These are phyloP conservation scores for Dothiorella sarmentorum DNA, from an alignment of 2,329 filamentous ascomycete species.

Conservation along the genomic window DNA sequence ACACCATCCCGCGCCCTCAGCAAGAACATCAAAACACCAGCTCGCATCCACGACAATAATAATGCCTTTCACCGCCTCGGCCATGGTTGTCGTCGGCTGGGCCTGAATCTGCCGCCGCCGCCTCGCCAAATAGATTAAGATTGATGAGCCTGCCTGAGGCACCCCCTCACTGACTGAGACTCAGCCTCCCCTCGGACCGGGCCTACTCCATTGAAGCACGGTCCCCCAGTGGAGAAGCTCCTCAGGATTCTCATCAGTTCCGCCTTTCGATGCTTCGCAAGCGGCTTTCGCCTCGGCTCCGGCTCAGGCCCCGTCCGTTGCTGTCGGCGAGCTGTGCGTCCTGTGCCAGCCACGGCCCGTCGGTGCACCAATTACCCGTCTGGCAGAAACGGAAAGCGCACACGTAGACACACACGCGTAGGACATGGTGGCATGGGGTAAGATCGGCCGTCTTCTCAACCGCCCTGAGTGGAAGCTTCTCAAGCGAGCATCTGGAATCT, in stretches of 20 bases:
- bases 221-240: slow-evolving; percentile 11
- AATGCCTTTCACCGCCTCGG: not conserved
- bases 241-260: slow-evolving; percentile 13
- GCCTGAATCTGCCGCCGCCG: not conserved
- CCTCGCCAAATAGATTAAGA: slow-evolving; percentile 14
- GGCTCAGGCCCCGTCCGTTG: not conserved
- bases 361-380: not conserved
- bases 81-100: not conserved
- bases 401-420: slow-evolving; percentile 5
- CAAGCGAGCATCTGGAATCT: slow-evolving; percentile 7
- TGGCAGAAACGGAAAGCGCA: not conserved
- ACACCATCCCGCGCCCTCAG: not conserved
- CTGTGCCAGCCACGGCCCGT: not conserved
- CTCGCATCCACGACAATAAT: too few relatives aligned
- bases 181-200: slow-evolving; percentile 13
- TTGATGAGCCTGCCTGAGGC: slow-evolving; percentile 12
- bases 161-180: slow-evolving; percentile 2
- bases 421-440: not conserved
- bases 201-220: slow-evolving; percentile 15
- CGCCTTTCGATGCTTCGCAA: slow-evolving; percentile 4
- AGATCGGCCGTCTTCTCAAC: not conserved
- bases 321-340: slow-evolving; percentile 8
- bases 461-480: not conserved
- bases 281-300: slow-evolving; percentile 6
- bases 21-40: too few relatives aligned